phyloP scores from a whole-genome alignment of 2,329 filamentous ascomycete genomes.

The Penicillium brevicompactum region DNA sequence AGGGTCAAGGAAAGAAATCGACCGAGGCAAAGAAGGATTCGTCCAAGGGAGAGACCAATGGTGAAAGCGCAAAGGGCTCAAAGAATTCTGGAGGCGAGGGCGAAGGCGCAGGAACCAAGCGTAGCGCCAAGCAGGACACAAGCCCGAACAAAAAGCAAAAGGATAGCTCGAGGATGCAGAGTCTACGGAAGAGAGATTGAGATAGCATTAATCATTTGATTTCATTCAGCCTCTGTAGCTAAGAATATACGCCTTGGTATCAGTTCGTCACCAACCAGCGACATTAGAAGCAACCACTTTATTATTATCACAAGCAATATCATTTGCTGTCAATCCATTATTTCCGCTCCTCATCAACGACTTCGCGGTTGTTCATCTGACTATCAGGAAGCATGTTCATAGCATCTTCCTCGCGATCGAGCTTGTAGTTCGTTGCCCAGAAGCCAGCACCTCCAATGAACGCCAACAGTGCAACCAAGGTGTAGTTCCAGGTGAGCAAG shows the following conservation, averaged over 20 bases:
- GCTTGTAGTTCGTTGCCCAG: constrained; percentile 67
- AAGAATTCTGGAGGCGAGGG: neutral
- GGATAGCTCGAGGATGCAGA: neutral
- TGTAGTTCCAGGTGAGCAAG: constrained; percentile 73
- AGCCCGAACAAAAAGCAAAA: constrained; percentile 9
- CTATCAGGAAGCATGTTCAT: constrained; percentile 54
- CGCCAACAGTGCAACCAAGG: constrained; percentile 62
- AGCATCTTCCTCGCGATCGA: constrained; percentile 69
- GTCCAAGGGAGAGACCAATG: neutral
- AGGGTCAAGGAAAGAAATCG: neutral
- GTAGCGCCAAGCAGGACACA: constrained; percentile 8
- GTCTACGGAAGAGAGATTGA: neutral
- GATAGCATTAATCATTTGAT: neutral
- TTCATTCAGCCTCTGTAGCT: neutral
- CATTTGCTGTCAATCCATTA: neutral
- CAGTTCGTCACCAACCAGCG: neutral
- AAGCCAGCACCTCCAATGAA: constrained; percentile 65
- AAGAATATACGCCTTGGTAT: neutral
- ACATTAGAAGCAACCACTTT: neutral
- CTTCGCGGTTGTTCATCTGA: constrained; percentile 8
- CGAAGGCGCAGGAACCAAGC: neutral
- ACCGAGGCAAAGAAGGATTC: neutral
- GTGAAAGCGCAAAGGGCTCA: neutral
- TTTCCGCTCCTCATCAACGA: constrained; percentile 17
- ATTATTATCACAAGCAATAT: neutral